phyloP scores from a whole-genome alignment of 768 basidiomycete genomes.

The Mycena kentingensis region DNA sequence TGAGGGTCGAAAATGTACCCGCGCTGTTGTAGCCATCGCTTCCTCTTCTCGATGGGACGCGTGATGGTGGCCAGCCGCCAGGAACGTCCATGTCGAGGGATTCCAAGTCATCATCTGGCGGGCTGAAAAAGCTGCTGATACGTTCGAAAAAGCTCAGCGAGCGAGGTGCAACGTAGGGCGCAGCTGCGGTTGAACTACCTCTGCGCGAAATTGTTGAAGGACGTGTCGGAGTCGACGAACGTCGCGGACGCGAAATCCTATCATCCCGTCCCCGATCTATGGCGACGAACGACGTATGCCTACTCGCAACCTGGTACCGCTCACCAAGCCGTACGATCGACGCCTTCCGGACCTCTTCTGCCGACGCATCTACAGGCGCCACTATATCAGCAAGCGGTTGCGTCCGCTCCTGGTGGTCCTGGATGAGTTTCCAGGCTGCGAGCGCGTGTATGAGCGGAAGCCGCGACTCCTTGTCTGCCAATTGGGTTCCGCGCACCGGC shows the following conservation, averaged over 20 bases:
- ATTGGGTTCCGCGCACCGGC: constrained; percentile 33
- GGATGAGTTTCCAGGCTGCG: constrained; percentile 56
- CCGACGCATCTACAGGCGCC: constrained; percentile 24
- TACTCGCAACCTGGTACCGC: constrained; percentile 53
- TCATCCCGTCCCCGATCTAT: constrained; percentile 39
- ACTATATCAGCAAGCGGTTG: constrained; percentile 36
- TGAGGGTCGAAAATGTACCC: constrained; percentile 47
- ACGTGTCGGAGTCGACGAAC: neutral
- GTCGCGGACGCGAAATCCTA: neutral
- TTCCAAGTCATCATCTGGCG: neutral
- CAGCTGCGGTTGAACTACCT: neutral
- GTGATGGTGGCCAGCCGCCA: constrained; percentile 17
- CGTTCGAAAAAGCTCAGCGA: neutral
- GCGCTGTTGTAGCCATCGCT: constrained; percentile 33
- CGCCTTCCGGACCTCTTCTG: constrained; percentile 42
- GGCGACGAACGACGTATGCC: constrained; percentile 59
- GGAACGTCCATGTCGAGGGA: constrained; percentile 10
- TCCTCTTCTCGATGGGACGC: constrained; percentile 7
- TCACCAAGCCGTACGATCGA: constrained; percentile 53
- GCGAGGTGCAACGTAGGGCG: neutral
- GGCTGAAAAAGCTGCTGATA: constrained; percentile 7
- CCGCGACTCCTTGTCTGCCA: constrained; percentile 35
- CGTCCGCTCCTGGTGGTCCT: constrained; percentile 44
- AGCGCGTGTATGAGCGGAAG: constrained; percentile 52
- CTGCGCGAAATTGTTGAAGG: neutral